A percentile compares a stretch with the other conserved stretches of the same genome.
Conservation (phyloP, 2,329 filamentous ascomycete genomes). For the Penicillium verrucosum region DNA sequence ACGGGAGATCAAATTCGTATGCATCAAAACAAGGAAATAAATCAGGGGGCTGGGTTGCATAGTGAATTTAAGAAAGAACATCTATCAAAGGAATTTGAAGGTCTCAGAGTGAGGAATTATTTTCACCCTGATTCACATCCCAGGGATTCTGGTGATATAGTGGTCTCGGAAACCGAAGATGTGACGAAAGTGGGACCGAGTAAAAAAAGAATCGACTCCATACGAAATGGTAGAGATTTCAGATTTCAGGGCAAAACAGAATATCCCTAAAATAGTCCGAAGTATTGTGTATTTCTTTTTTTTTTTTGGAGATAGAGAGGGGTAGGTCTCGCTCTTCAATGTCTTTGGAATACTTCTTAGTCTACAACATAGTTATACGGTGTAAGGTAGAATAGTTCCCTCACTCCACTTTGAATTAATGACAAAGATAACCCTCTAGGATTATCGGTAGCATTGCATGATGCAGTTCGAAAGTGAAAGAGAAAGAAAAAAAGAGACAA, state of each 20-base stretch:
- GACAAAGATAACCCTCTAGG: neutral
- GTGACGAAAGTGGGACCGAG: neutral
- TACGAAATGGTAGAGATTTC: neutral
- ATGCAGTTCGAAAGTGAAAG: neutral
- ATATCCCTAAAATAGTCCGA: neutral
- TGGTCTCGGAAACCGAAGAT: neutral
- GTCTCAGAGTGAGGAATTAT: neutral
- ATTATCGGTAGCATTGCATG: neutral
- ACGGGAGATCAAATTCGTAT: neutral
- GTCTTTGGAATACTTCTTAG: neutral
- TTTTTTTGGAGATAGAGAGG: no score
- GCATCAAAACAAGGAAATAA: neutral
- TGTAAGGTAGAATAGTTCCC: neutral
- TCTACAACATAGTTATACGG: no score
- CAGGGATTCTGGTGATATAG: neutral
- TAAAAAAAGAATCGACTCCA: neutral
- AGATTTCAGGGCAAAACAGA: neutral
- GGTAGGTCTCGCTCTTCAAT: neutral
- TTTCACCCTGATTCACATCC: neutral
- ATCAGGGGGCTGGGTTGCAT: neutral
- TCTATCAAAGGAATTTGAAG: neutral
- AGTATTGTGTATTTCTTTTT: neutral
- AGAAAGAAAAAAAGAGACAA: neutral
- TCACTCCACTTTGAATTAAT: neutral
- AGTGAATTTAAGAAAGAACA: neutral